These are phyloP conservation scores for Hippophae gyantsensis DNA, from an alignment of 306 rosid species.

Conservation along the genomic window DNA sequence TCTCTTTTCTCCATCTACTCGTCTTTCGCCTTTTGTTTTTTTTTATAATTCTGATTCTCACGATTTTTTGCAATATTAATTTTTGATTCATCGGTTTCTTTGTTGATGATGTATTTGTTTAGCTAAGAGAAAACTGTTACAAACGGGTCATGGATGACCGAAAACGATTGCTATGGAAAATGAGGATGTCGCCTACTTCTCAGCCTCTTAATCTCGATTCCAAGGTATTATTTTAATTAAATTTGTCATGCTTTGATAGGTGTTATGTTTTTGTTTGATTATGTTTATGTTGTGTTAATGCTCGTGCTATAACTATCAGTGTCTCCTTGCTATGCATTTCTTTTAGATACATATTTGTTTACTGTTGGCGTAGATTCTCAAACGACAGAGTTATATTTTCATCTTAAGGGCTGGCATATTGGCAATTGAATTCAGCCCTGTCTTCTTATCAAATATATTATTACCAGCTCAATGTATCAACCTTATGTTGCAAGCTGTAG, in stretches of 20 bases:
- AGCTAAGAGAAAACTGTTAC: constrained; percentile 76
- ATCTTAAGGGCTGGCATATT: background rate
- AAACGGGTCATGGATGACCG: constrained; percentile 64
- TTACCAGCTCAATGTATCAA: too few relatives aligned
- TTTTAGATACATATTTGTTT: background rate
- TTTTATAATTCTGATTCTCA: background rate
- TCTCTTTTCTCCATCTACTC: background rate
- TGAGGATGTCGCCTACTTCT: constrained; percentile 31
- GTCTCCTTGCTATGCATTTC: background rate
- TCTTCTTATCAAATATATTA: too few relatives aligned
- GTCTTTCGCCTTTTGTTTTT: background rate
- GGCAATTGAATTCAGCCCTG: background rate
- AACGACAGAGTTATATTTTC: background rate
- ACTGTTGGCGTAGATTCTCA: background rate
- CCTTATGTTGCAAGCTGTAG: too few relatives aligned
- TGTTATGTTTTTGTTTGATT: background rate
- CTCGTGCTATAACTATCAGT: background rate
- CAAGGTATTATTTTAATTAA: constrained; percentile 21
- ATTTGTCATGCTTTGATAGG: background rate
- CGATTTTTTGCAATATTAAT: background rate
- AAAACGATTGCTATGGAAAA: constrained; percentile 67
- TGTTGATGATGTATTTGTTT: background rate
- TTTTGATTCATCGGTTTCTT: background rate
- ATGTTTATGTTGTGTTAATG: background rate
- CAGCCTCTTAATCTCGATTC: constrained; percentile 22